Conservation (phyloP, 352 stramenopile species). For the Albugo laibachii region DNA sequence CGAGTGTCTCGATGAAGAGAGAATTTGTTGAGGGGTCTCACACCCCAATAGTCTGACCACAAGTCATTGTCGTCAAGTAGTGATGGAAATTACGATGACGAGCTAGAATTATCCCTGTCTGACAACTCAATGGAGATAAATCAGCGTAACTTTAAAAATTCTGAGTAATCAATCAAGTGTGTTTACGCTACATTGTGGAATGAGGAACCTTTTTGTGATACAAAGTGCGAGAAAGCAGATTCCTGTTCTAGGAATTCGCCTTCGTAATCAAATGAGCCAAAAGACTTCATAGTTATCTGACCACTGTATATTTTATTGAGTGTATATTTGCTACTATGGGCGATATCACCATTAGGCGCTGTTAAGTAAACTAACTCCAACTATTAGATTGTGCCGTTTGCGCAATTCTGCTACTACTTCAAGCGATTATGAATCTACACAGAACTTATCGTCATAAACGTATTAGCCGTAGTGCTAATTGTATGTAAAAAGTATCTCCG, state of each 20-base stretch:
- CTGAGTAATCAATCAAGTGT: constrained; percentile 31
- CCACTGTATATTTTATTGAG: constrained; percentile 16
- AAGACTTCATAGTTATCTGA: constrained; percentile 82
- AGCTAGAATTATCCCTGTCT: constrained; percentile 77
- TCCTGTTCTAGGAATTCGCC: constrained; percentile 46
- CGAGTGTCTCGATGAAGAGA: constrained; percentile 79
- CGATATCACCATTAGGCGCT: too few relatives aligned
- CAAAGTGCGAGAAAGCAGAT: constrained; percentile 38
- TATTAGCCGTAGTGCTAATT: too few relatives aligned
- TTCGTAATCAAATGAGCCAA: constrained; percentile 66
- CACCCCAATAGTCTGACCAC: constrained; percentile 26
- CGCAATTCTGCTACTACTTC: too few relatives aligned
- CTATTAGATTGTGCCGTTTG: too few relatives aligned
- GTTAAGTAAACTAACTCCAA: too few relatives aligned
- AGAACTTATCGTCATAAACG: too few relatives aligned
- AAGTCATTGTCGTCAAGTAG: constrained; percentile 3
- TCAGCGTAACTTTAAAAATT: constrained; percentile 74
- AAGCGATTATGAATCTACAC: too few relatives aligned
- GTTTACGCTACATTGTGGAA: constrained; percentile 19
- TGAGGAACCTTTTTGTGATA: constrained; percentile 26
- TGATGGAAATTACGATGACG: constrained; percentile 46
- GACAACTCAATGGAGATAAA: constrained; percentile 65
- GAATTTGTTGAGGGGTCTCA: constrained; percentile 71
- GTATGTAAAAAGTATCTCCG: too few relatives aligned
- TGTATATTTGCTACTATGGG: too few relatives aligned